Evolutionary conservation across 2,329 filamentous ascomycete species (phyloP), one percentile per base, ranked within the genome.

Genomic region (Chaetomiaceae sp.): DNA sequence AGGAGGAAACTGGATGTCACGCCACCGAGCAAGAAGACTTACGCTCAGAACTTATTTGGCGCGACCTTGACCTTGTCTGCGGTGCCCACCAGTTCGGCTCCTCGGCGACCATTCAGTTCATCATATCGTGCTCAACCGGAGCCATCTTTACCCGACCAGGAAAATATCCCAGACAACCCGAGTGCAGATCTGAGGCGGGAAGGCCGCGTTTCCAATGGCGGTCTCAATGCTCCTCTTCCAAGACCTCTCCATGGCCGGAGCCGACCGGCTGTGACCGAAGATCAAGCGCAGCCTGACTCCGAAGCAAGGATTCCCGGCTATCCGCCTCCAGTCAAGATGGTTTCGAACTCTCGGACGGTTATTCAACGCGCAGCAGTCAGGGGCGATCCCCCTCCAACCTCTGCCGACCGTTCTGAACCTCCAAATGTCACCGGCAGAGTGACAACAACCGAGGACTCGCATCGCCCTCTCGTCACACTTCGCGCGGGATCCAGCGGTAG

Each of bases 11-110:
- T 63, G 47, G 69, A 73, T 5, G 53, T 65, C 8, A 64, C 67
- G 6, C 69, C 71, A 19, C 68, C 71, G 20, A 76, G 68, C 63
- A 79, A 75, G 61, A 72, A 63, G 53, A 75, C 76, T 6, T 80
- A 79, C 63, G 76, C 77, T 5, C 73, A 75, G 57, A 77, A 71
- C 59, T 64, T 81, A 4, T 79, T 79, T 59, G 78, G 77, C 3
- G 69, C 76, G 19, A 64, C 72, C 4, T 59, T 80, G 44, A 71
- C 66, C 5, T 65, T 80, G n/a, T 76, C 73, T 11, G 68, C 65
- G 14, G 64, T 62, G 15, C 68, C 69, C 2, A 51, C 64, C 53
- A 72, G 68, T 58, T 70, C 69, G 40, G 63, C 64, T 19, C 58
- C 66, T 17, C 15, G 64, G 27, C 63, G 60, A 44, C 62, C 56